phyloP scores from a whole-genome alignment of 306 rosid genomes.

The Lablab purpureus region DNA sequence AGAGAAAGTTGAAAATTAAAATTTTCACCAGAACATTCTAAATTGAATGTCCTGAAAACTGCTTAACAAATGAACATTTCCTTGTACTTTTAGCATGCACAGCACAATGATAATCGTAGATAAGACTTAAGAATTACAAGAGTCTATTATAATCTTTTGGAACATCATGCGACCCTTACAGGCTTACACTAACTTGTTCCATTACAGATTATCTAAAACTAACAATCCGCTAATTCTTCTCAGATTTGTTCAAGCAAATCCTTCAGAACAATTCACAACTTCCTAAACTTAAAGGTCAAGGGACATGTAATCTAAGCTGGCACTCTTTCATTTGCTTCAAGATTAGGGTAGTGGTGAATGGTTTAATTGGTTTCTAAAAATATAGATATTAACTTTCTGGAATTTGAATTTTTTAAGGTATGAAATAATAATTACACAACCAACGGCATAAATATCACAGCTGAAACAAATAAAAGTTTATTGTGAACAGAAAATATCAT shows the following conservation, averaged over 20 bases:
- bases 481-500: not conserved
- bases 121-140: not conserved
- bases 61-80: not conserved
- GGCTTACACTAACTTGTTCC: not conserved
- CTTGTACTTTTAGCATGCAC: not conserved
- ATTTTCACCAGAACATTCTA: not conserved
- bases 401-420: not conserved
- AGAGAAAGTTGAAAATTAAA: not conserved
- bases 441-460: slow-evolving; percentile 10
- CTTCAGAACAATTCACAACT: not conserved
- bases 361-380: not conserved
- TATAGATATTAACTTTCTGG: not conserved
- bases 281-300: not conserved
- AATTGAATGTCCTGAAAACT: not conserved
- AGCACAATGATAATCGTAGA: not conserved
- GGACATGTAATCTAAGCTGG: not conserved
- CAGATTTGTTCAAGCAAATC: not conserved
- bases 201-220: not conserved
- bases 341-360: not conserved
- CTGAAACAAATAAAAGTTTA: not conserved
- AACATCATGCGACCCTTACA: not conserved
- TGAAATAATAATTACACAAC: not conserved
- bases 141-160: not conserved
- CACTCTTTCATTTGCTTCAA: not conserved
- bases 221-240: not conserved